These are phyloP conservation scores for Lipomyces starkeyi DNA, from an alignment of 805 yeast genomes.

Conservation along the genomic window DNA sequence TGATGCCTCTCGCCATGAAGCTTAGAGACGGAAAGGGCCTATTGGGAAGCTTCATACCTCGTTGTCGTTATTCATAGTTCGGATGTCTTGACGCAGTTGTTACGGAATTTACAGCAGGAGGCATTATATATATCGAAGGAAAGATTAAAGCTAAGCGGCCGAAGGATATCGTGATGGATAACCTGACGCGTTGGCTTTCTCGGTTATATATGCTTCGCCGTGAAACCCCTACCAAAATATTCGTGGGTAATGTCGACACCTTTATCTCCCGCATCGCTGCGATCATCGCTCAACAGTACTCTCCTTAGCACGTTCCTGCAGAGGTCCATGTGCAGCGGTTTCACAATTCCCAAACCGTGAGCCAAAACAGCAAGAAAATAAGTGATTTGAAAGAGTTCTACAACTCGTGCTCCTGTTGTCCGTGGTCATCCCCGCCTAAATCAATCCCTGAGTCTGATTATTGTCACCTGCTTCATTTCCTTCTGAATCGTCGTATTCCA, in stretches of 20 bases:
- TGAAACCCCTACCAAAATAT: too few relatives aligned
- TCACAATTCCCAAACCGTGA: slow-evolving; percentile 4
- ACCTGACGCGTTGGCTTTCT: slow-evolving; percentile 8
- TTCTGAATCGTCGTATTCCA: background rate
- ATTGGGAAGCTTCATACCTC: too few relatives aligned
- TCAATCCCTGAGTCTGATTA: background rate
- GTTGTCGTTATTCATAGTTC: too few relatives aligned
- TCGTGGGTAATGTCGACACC: too few relatives aligned
- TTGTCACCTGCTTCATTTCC: background rate
- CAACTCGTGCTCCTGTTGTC: background rate
- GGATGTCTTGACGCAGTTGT: too few relatives aligned
- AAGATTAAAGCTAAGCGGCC: background rate
- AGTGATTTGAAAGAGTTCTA: background rate
- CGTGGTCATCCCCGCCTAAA: background rate
- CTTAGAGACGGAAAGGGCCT: too few relatives aligned
- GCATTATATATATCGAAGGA: slow-evolving; percentile 3
- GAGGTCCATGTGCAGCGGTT: background rate
- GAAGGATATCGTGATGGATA: background rate
- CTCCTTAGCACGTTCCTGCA: slow-evolving; percentile 5
- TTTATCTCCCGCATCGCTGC: too few relatives aligned
- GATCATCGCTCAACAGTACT: too few relatives aligned
- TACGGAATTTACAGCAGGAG: background rate
- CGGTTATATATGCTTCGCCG: slow-evolving; percentile 2
- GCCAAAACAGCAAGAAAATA: background rate
- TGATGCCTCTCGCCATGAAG: too few relatives aligned